Conservation (phyloP, 352 stramenopile species). For the Aphanomyces euteiches region DNA sequence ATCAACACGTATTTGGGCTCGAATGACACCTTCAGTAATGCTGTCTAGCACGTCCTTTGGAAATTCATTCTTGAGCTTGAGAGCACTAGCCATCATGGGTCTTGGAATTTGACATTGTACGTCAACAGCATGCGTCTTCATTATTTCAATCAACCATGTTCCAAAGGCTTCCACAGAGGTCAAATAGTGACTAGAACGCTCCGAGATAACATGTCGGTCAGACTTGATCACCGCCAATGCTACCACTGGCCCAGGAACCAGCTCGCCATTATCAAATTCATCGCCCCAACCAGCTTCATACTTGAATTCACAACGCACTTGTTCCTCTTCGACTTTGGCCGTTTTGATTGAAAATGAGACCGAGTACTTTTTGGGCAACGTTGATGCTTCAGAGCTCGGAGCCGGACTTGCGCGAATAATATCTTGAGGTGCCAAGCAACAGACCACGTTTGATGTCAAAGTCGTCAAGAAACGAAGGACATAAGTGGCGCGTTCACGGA, state of each 20-base stretch:
- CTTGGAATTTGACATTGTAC: neutral
- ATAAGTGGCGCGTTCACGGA: constrained; percentile 65
- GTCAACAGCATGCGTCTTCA: constrained; percentile 11
- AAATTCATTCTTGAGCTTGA: neutral
- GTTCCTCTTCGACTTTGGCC: constrained; percentile 37
- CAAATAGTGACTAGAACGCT: neutral
- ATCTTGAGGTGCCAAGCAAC: constrained; percentile 38
- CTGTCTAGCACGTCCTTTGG: neutral
- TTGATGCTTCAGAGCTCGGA: neutral
- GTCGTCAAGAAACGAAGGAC: constrained; percentile 65
- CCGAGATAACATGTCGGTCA: neutral
- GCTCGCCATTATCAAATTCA: constrained; percentile 27
- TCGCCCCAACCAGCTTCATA: constrained; percentile 32
- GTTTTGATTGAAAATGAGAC: constrained; percentile 36
- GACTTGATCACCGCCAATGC: neutral
- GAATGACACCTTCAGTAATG: neutral
- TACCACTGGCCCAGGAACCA: constrained; percentile 30
- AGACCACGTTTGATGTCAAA: constrained; percentile 48
- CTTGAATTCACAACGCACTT: constrained; percentile 31
- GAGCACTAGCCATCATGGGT: neutral
- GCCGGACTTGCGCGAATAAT: neutral
- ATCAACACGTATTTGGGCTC: neutral
- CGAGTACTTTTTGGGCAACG: constrained; percentile 35
- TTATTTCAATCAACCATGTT: neutral
- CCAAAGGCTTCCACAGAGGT: neutral